Base-by-base conservation (phyloP, 345 rosid genomes). In the Gynandropsis gynandra region DNA sequence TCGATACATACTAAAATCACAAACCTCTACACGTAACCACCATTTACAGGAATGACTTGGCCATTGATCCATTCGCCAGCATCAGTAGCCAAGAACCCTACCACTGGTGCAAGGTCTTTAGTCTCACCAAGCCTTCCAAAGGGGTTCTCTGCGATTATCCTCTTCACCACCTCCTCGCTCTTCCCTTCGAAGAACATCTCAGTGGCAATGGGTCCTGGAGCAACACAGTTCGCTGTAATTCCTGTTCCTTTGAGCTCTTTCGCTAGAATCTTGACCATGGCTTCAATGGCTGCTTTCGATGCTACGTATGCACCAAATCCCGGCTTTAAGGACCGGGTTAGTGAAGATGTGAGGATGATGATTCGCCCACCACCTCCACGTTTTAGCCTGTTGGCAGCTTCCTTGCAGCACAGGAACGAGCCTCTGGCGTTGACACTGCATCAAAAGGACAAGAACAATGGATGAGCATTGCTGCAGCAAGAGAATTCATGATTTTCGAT, bases 61-160 rank as follows among this genome's bases (percentile, higher is more conserved):
- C 82, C 76, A 41, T 76, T 76, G 41, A 74, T 10, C 82, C 82
- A 77, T 46, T 74, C 73, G 15, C 73, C 51, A 24, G 72, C 74
- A 50, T 77, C 82, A 47, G 68, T 16, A 15, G 76, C 79, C 69
- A 74, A 65, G 62, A 77, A 74, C 10, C 74, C 74, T 10, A 71
- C 76, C 29, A 77, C 61, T 6, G 74, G 72, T 12, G 72, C 72
- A 4, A 73, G 72, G 48, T 76, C 76, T 55, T 74, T 54, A 12
- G 32, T 7, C 59, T 62, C 52, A 0, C 82, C 74, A 10, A 76
- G 52, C 50, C 79, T 54, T 17, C 59, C 55, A 48, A 56, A 63
- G 0, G 76, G 76, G 36, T 38, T 47, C 16, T 70, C 69, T 12
- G 58, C 64, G 8, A 68, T 67, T 16, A 4, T 24, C 36, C 18